These are phyloP conservation scores for Platanthera guangdongensis DNA, from an alignment of 106 monocot genomes.

Conservation along the genomic window DNA sequence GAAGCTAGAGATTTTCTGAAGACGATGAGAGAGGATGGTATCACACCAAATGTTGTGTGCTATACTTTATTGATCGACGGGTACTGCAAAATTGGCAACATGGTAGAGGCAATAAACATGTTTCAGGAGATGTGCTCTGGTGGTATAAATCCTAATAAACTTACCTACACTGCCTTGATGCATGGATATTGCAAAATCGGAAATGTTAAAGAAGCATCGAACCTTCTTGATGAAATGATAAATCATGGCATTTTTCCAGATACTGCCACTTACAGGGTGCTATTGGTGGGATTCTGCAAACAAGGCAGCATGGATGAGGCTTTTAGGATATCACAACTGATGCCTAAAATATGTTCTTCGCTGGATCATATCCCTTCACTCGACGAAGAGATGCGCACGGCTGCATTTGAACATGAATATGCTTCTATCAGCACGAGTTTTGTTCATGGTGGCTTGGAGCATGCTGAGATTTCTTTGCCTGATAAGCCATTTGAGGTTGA, in stretches of 20 bases:
- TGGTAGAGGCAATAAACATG: conserved; percentile 43
- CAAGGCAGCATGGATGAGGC: conserved; percentile 49
- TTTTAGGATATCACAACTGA: conserved; percentile 34
- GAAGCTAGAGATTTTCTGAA: conserved; percentile 48
- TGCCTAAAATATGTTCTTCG: conserved; percentile 27
- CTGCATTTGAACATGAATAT: neutral
- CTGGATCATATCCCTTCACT: conserved; percentile 26
- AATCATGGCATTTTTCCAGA: conserved; percentile 49
- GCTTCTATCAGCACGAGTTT: neutral
- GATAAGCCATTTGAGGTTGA: conserved; percentile 2
- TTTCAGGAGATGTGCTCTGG: conserved; percentile 48
- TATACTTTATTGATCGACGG: conserved; percentile 76
- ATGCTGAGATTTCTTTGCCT: neutral
- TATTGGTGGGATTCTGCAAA: conserved; percentile 57
- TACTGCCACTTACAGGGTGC: conserved; percentile 49
- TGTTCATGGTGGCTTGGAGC: neutral
- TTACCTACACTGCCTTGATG: conserved; percentile 83
- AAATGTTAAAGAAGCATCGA: conserved; percentile 36
- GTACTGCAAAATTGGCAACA: conserved; percentile 60
- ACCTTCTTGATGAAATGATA: conserved; percentile 66
- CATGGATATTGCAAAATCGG: conserved; percentile 50
- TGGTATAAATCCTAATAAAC: conserved; percentile 63
- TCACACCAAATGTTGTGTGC: conserved; percentile 59
- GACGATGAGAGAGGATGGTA: conserved; percentile 35
- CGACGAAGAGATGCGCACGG: neutral